Percentiles rank a stretch among this genome's conserved stretches.
Evolutionary conservation across 768 basidiomycete genomes (phyloP).

Genomic region (Rossbeevera mucosa): DNA sequence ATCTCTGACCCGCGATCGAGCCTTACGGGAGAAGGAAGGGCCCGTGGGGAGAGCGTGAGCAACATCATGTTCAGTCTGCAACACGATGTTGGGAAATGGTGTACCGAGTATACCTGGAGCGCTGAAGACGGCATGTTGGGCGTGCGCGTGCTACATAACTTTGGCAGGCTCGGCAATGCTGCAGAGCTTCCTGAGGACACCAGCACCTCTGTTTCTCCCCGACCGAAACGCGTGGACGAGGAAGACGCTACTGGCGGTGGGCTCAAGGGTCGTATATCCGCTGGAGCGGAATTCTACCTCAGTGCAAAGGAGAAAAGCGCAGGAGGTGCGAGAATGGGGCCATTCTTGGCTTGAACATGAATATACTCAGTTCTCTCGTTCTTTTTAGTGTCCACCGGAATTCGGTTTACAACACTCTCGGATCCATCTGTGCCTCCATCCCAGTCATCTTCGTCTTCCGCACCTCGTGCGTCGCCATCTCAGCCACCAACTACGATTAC

Average conservation of each 20-base stretch:
- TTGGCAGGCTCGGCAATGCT: conserved; percentile 59
- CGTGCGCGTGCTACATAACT: conserved; percentile 83
- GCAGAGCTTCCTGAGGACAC: conserved; percentile 35
- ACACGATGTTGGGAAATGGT: conserved; percentile 90
- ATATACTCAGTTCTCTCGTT: conserved; percentile 3
- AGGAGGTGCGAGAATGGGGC: conserved; percentile 52
- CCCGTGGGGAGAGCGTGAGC: conserved; percentile 47
- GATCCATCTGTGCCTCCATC: conserved; percentile 69
- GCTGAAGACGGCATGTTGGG: conserved; percentile 95
- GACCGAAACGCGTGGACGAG: conserved; percentile 83
- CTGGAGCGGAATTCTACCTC: conserved; percentile 91
- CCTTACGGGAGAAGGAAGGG: conserved; percentile 36
- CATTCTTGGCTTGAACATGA: not conserved
- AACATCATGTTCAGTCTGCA: conserved; percentile 83
- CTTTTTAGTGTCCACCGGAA: conserved; percentile 76
- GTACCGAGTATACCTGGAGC: conserved; percentile 91
- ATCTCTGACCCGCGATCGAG: conserved; percentile 74
- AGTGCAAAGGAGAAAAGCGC: conserved; percentile 91
- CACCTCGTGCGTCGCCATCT: conserved; percentile 32
- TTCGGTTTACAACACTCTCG: conserved; percentile 91
- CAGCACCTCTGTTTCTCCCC: conserved; percentile 23
- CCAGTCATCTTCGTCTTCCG: conserved; percentile 36
- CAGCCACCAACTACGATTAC: conserved; percentile 95
- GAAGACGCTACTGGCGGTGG: conserved; percentile 92
- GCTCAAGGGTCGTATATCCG: conserved; percentile 82